Percentiles rank a stretch among this genome's conserved stretches.
phyloP scores from a whole-genome alignment of 202 grass and related monocot species.

The Dendrocalamus latiflorus region DNA sequence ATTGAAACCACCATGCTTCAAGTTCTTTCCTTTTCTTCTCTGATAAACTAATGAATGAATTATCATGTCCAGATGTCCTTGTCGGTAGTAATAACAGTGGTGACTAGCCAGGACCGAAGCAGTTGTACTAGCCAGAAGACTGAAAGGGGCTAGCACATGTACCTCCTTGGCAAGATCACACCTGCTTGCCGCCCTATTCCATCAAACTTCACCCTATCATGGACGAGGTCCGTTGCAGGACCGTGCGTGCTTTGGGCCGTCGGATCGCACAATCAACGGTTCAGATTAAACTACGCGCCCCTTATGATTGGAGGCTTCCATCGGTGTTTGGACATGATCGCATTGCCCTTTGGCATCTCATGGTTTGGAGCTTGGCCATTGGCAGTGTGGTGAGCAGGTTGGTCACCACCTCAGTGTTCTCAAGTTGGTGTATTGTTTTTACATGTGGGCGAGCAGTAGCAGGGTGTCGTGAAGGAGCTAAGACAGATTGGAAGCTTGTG shows the following conservation, averaged over 20 bases:
- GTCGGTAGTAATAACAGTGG: neutral
- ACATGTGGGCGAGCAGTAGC: slow-evolving; percentile 2
- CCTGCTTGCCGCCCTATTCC: neutral
- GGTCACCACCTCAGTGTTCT: slow-evolving; percentile 20
- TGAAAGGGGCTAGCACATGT: neutral
- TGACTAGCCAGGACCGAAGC: neutral
- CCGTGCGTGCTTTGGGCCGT: neutral
- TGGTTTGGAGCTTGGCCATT: slow-evolving; percentile 25
- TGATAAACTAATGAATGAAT: neutral
- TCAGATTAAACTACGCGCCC: neutral
- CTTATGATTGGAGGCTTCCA: neutral
- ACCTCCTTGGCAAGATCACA: neutral
- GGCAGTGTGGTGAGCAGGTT: slow-evolving; percentile 11
- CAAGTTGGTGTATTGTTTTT: slow-evolving; percentile 25
- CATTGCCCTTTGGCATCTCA: slow-evolving; percentile 11
- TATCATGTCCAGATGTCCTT: neutral
- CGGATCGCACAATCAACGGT: neutral
- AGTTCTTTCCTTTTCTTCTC: neutral
- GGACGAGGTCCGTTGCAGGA: neutral
- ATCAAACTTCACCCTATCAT: neutral
- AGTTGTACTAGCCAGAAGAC: neutral
- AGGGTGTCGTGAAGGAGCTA: neutral
- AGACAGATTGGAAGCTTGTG: slow-evolving; percentile 1
- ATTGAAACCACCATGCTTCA: neutral
- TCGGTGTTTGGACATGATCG: slow-evolving; percentile 7